A percentile compares a stretch with the other conserved stretches of the same genome.
phyloP scores from a whole-genome alignment of 2,329 filamentous ascomycete species.

The Didymellaceae sp. region DNA sequence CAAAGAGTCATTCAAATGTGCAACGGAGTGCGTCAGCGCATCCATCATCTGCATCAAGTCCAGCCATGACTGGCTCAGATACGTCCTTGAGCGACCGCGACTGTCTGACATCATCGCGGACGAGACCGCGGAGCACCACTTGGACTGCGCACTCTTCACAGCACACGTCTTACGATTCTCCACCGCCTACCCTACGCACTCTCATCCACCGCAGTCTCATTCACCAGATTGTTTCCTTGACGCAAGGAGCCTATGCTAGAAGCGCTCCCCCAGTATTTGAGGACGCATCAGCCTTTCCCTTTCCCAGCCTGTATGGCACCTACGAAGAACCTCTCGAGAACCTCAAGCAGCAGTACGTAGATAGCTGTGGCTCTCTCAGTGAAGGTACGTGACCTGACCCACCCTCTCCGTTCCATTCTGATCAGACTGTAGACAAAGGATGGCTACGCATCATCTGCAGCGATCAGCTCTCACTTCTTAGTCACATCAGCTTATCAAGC shows the following conservation, averaged over 20 bases:
- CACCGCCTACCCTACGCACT: neutral
- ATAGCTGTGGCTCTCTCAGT: constrained; percentile 26
- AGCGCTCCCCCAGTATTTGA: constrained; percentile 34
- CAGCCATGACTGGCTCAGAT: constrained; percentile 24
- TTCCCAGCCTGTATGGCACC: constrained; percentile 12
- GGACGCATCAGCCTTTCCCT: constrained; percentile 33
- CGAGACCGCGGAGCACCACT: constrained; percentile 6
- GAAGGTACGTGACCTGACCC: constrained; percentile 22
- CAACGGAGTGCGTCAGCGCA: constrained; percentile 16
- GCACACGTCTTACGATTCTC: neutral
- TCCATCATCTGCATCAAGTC: constrained; percentile 33
- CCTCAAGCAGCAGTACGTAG: constrained; percentile 35
- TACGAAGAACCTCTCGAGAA: constrained; percentile 25
- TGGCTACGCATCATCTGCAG: constrained; percentile 41
- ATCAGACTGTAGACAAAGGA: constrained; percentile 22
- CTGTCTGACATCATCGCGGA: neutral
- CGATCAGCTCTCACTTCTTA: constrained; percentile 41
- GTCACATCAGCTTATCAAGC: constrained; percentile 42
- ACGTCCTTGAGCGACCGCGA: neutral
- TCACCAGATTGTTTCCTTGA: constrained; percentile 7
- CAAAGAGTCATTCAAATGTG: neutral
- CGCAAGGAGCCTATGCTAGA: constrained; percentile 26
- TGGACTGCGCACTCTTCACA: neutral
- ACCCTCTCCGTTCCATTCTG: neutral
- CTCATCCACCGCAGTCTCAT: constrained; percentile 2